Evolutionary conservation across 305 asterid species (phyloP).

Genomic region (Striga hermonthica): DNA sequence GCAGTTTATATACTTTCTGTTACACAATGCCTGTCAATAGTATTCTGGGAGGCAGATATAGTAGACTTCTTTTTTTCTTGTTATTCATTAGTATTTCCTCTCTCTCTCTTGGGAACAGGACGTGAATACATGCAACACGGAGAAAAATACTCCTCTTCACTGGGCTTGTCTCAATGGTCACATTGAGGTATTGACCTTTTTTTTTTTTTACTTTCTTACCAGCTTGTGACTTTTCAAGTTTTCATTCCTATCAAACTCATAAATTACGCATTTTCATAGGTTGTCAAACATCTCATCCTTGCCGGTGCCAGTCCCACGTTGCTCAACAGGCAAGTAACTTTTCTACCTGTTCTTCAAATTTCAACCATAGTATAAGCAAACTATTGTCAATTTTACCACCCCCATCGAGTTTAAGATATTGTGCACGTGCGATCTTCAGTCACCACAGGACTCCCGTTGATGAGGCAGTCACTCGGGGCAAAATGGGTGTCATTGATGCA

Average conservation of each 20-base stretch:
- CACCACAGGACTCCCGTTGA: constrained; percentile 86
- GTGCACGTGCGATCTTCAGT: constrained; percentile 40
- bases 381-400: constrained; percentile 4
- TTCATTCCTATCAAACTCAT: constrained; percentile 1
- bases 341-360: background rate
- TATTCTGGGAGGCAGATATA: background rate
- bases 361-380: background rate
- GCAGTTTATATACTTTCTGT: background rate
- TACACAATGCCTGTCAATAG: background rate
- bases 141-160: constrained; percentile 91
- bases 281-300: constrained; percentile 63
- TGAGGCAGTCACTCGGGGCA: constrained; percentile 67
- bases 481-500: constrained; percentile 67
- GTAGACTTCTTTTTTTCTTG: background rate
- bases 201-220: background rate
- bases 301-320: constrained; percentile 67
- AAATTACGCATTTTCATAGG: constrained; percentile 38
- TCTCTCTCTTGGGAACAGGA: constrained; percentile 47
- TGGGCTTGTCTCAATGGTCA: constrained; percentile 94
- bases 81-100: background rate
- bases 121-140: constrained; percentile 70
- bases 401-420: constrained; percentile 6
- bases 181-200: constrained; percentile 52
- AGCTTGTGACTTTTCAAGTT: background rate
- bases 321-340: constrained; percentile 56